These are phyloP conservation scores for Trichothecium roseum DNA, from an alignment of 2,329 filamentous ascomycete genomes.

Conservation along the genomic window DNA sequence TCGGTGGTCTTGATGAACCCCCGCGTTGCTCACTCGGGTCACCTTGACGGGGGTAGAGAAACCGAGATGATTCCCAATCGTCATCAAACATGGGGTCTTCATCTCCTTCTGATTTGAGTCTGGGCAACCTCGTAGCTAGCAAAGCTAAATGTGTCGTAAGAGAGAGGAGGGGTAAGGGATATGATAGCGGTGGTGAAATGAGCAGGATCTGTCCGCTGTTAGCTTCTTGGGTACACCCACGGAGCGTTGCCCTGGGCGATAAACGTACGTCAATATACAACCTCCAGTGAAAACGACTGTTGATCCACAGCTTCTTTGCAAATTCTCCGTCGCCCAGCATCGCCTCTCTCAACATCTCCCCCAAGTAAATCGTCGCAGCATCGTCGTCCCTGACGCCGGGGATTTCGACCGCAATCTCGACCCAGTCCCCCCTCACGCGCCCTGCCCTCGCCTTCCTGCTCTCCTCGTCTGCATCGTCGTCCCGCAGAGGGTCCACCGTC, in stretches of 20 bases:
- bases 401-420: conserved; percentile 86
- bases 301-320: conserved; percentile 70
- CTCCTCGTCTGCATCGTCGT: conserved; percentile 29
- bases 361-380: conserved; percentile 74
- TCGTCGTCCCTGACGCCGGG: conserved; percentile 88
- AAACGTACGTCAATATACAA: conserved; percentile 79
- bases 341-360: conserved; percentile 81
- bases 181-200: conserved; percentile 85
- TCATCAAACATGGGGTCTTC: conserved; percentile 98
- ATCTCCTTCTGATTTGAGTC: conserved; percentile 77
- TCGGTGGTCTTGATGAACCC: conserved; percentile 51
- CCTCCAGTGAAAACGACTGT: conserved; percentile 89
- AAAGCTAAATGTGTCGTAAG: conserved; percentile 90
- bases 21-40: conserved; percentile 10
- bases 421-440: conserved; percentile 51
- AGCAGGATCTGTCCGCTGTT: conserved; percentile 61
- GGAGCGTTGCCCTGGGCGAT: background rate
- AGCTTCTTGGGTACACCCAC: background rate
- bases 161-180: conserved; percentile 85
- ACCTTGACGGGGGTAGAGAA: conserved; percentile 54
- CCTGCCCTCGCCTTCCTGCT: conserved; percentile 23
- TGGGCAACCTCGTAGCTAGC: conserved; percentile 73
- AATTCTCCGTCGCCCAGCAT: conserved; percentile 64
- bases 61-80: conserved; percentile 80
- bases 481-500: conserved; percentile 31